phyloP scores from a whole-genome alignment of 306 rosid species.

The Pachyrhizus erosus region DNA sequence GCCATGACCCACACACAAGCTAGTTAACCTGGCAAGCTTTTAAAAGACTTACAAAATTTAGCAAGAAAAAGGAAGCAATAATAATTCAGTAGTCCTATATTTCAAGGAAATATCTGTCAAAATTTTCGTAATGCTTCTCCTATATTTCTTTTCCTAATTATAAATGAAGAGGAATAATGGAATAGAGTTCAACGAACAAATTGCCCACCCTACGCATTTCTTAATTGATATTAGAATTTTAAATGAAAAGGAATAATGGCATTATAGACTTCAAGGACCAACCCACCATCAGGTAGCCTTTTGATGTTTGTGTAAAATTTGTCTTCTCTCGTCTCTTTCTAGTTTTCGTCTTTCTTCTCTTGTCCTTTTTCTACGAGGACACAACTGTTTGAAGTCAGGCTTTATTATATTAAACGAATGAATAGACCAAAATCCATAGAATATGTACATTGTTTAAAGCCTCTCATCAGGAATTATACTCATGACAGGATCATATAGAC shows the following conservation, averaged over 20 bases:
- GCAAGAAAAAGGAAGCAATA: background rate
- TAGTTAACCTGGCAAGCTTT: background rate
- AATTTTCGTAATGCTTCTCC: background rate
- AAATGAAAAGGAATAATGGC: slow-evolving; percentile 41
- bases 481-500: slow-evolving; percentile 11
- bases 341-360: slow-evolving; percentile 52
- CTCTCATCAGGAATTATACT: slow-evolving; percentile 19
- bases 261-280: slow-evolving; percentile 55
- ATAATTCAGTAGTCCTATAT: background rate
- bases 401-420: slow-evolving; percentile 39
- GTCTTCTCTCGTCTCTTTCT: slow-evolving; percentile 53
- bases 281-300: slow-evolving; percentile 56
- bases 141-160: background rate
- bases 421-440: slow-evolving; percentile 33
- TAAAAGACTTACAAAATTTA: background rate
- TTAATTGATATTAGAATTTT: slow-evolving; percentile 42
- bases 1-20: background rate
- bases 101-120: background rate
- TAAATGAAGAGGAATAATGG: background rate
- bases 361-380: slow-evolving; percentile 54
- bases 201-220: slow-evolving; percentile 4
- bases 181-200: background rate
- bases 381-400: slow-evolving; percentile 51
- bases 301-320: slow-evolving; percentile 49
- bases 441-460: slow-evolving; percentile 33